phyloP scores from a whole-genome alignment of 2,329 filamentous ascomycete genomes.

The Grosmannia huntii region DNA sequence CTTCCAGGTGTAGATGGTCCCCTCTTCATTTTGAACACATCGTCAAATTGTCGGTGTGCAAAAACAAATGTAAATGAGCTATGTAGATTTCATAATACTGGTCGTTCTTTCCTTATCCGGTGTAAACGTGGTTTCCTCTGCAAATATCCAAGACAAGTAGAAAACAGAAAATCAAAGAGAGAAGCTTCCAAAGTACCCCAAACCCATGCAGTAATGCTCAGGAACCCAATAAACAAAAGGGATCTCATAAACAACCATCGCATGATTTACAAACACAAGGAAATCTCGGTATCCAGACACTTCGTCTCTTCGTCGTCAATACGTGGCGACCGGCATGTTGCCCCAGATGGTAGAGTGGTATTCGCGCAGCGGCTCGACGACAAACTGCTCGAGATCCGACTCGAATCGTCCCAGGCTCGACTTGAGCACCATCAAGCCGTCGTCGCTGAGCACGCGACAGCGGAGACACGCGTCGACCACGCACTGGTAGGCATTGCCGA shows the following conservation, averaged over 20 bases:
- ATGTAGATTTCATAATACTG: not conserved
- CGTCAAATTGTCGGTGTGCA: not conserved
- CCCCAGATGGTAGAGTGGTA: constrained; percentile 10
- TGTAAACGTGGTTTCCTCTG: not conserved
- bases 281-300: not conserved
- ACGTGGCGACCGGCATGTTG: constrained; percentile 2
- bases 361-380: constrained; percentile 8
- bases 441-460: constrained; percentile 9
- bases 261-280: not conserved
- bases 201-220: not conserved
- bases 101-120: not conserved
- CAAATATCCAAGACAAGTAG: not conserved
- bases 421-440: constrained; percentile 5
- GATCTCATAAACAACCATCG: not conserved
- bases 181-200: not conserved
- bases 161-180: not conserved
- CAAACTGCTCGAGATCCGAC: constrained; percentile 9
- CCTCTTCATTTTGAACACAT: not conserved
- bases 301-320: not conserved
- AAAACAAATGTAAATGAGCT: not conserved
- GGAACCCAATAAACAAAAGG: not conserved
- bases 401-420: constrained; percentile 8
- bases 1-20: not conserved
- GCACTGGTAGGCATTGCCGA: constrained; percentile 9
- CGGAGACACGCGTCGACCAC: constrained; percentile 9